A percentile compares a stretch with the other conserved stretches of the same genome.
Conservation (phyloP, 2,329 filamentous ascomycete species). For the Colletotrichum sp. region DNA sequence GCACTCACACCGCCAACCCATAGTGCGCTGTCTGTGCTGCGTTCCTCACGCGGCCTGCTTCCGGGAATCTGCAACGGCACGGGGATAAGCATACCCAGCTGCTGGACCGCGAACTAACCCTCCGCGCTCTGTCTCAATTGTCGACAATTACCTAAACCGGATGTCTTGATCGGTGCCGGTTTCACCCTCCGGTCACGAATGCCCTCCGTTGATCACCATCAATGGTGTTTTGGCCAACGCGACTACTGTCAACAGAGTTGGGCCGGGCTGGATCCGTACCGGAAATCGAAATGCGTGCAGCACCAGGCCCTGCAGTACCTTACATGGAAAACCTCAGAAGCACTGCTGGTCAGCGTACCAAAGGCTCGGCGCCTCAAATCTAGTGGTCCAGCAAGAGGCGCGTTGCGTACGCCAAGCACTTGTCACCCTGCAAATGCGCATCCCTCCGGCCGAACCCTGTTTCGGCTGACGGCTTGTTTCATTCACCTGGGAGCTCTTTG, state of each 20-base stretch:
- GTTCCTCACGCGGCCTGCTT: background rate
- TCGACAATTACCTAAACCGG: background rate
- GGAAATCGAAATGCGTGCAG: background rate
- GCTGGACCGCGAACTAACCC: background rate
- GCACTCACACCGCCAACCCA: background rate
- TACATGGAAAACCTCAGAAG: slow-evolving; percentile 6
- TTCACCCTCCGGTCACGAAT: background rate
- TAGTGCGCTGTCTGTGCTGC: slow-evolving; percentile 3
- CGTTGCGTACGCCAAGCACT: slow-evolving; percentile 10
- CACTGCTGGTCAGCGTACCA: background rate
- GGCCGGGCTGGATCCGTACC: background rate
- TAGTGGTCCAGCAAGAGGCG: background rate
- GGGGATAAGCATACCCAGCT: background rate
- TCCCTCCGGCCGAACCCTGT: background rate
- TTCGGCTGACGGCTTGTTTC: background rate
- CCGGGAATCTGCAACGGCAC: slow-evolving; percentile 13
- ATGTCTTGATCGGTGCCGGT: background rate
- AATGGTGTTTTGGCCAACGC: background rate
- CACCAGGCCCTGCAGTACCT: slow-evolving; percentile 6
- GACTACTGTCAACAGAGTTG: background rate
- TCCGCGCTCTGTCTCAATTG: background rate
- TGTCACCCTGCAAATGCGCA: slow-evolving; percentile 3
- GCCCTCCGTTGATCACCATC: background rate
- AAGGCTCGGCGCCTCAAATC: background rate
- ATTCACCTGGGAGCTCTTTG: background rate